These are phyloP conservation scores for Pythium coloratum DNA, from an alignment of 352 stramenopile species.

Conservation along the genomic window DNA sequence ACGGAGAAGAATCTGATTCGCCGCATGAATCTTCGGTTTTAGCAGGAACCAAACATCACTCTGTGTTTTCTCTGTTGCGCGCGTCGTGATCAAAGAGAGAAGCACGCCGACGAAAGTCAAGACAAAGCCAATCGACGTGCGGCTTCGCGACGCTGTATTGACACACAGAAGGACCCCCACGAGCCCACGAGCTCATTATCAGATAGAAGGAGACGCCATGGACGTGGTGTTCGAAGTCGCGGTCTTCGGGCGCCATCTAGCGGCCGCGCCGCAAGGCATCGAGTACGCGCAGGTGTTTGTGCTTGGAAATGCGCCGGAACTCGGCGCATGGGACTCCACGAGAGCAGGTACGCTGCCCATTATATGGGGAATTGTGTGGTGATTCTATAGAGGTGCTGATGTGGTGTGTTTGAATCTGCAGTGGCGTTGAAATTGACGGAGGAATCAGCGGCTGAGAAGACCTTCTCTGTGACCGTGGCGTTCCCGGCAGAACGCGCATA, in stretches of 20 bases:
- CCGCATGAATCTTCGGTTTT: constrained; percentile 27
- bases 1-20: constrained; percentile 1
- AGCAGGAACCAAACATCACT: background rate
- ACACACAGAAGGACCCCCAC: background rate
- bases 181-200: background rate
- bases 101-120: background rate
- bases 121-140: background rate
- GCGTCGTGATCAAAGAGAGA: background rate
- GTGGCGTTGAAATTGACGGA: constrained; percentile 49
- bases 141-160: constrained; percentile 2
- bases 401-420: constrained; percentile 16
- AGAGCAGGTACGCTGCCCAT: constrained; percentile 39
- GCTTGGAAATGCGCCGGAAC: constrained; percentile 46
- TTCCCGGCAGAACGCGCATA: constrained; percentile 26
- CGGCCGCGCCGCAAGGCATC: constrained; percentile 9
- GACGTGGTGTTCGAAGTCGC: constrained; percentile 25
- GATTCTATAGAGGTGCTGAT: constrained; percentile 2
- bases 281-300: constrained; percentile 44
- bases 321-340: constrained; percentile 63
- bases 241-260: constrained; percentile 23
- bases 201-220: constrained; percentile 9
- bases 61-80: background rate
- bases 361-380: background rate
- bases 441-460: constrained; percentile 30
- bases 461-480: constrained; percentile 38